phyloP scores from a whole-genome alignment of 805 yeast species.

The Priceomyces medius region DNA sequence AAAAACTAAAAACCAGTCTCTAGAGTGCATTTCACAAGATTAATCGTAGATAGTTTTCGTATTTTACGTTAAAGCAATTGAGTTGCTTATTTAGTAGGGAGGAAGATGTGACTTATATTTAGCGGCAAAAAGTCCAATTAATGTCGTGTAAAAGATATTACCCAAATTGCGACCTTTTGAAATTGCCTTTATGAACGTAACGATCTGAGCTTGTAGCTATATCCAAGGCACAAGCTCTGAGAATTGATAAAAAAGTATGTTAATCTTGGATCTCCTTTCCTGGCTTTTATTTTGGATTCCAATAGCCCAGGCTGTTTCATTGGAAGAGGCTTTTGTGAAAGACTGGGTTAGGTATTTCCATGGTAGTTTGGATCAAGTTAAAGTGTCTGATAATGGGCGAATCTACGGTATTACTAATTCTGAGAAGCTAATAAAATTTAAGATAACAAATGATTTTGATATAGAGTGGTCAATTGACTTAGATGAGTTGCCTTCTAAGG shows the following conservation, averaged over 20 bases:
- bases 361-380: slow-evolving; percentile 30
- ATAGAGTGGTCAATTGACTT: slow-evolving; percentile 20
- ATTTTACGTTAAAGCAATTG: too few species aligned
- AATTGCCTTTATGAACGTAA: too few species aligned
- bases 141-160: too few species aligned
- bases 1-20: slow-evolving; percentile 65
- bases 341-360: slow-evolving; percentile 55
- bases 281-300: not conserved
- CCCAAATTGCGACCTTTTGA: too few species aligned
- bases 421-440: slow-evolving; percentile 15
- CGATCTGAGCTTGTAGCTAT: too few species aligned
- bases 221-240: not conserved
- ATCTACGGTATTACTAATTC: slow-evolving; percentile 15
- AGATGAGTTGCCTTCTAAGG: slow-evolving; percentile 10
- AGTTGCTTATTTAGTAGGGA: too few species aligned
- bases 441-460: slow-evolving; percentile 3
- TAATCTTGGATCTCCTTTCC: not conserved
- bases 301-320: slow-evolving; percentile 21
- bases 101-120: too few species aligned
- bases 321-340: slow-evolving; percentile 52
- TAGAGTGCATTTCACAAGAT: slow-evolving; percentile 39
- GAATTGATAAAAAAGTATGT: not conserved
- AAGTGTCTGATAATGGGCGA: slow-evolving; percentile 4
- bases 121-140: too few species aligned
- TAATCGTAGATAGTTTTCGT: too few species aligned